Evolutionary conservation across 495 filamentous ascomycete species (phyloP), one percentile per base, ranked within the genome.

Genomic region (Aspergillus avenaceus): DNA sequence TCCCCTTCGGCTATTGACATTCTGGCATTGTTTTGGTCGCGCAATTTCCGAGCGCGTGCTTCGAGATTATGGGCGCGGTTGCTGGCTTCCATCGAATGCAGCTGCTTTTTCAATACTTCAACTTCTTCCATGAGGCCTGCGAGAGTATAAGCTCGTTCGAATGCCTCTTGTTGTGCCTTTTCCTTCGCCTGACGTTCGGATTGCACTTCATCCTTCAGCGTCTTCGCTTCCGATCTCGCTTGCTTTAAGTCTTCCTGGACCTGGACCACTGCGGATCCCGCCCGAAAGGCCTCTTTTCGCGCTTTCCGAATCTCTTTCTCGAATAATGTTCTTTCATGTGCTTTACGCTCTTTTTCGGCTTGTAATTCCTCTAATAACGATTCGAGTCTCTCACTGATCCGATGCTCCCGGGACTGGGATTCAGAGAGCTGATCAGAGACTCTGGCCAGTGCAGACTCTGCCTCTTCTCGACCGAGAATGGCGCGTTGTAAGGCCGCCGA

Each of bases 261-360:
- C 58, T 95, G 90, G 18, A 93, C 84, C 12, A 88, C 60, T 2
- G 74, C 70, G 12, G 88, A 91, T 11, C 88, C 88, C 4, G 85
- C 81, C 42, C 89, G 92, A 72, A 90, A 95, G 0, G 85, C 84
- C 57, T 93, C 89, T 65, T 92, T 95, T 25, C 87, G 75, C n/a
- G 85, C 81, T 41, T 85, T 82, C 38, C 87, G 73, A 28, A 92
- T 83, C 62, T 95, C 90, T 58, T 93, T 95, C 66, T 95, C 88
- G 72, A 87, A 92, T 22, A 90, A 67, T 19, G 81, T 62, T 62
- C 86, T 76, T 47, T 87, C 84, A 60, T 90, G 84, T 13, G 77
- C 79, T 55, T 88, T 79, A 12, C 84, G 84, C 60, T 92, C 87
- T 70, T 92, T 91, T 13, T 79, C 73, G 18, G 80, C 74, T 26